Percentiles rank a stretch among this genome's conserved stretches.
These are phyloP conservation scores for Scedosporium apiospermum DNA, from an alignment of 2,329 filamentous ascomycete genomes.

Conservation along the genomic window DNA sequence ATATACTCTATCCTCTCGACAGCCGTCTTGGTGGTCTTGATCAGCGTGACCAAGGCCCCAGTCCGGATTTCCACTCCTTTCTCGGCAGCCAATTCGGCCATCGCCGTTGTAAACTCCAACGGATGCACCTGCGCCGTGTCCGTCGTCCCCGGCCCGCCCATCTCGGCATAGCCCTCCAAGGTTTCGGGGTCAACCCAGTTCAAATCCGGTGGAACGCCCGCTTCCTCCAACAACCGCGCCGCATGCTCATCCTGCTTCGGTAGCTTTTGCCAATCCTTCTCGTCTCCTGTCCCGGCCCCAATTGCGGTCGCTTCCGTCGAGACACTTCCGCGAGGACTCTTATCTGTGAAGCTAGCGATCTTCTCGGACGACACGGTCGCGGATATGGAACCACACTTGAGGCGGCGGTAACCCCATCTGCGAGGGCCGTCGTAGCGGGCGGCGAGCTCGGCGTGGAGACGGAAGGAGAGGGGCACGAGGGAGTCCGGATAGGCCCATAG, in stretches of 20 bases:
- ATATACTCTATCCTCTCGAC: conserved; percentile 54
- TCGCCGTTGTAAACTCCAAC: conserved; percentile 77
- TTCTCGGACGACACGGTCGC: conserved; percentile 26
- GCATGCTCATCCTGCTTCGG: conserved; percentile 48
- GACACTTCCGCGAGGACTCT: conserved; percentile 12
- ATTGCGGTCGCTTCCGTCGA: conserved; percentile 5
- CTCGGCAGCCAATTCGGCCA: conserved; percentile 65
- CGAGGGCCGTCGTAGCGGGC: conserved; percentile 68
- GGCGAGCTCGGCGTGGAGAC: conserved; percentile 75
- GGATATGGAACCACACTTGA: conserved; percentile 59
- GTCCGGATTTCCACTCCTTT: conserved; percentile 59
- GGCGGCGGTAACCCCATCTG: conserved; percentile 76
- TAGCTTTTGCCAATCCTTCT: conserved; percentile 49
- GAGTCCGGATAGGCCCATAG: conserved; percentile 83
- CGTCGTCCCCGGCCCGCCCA: conserved; percentile 58
- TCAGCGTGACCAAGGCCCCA: conserved; percentile 56
- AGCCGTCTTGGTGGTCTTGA: conserved; percentile 43
- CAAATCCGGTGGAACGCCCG: conserved; percentile 63
- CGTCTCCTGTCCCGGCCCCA: conserved; percentile 12
- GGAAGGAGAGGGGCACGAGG: conserved; percentile 79
- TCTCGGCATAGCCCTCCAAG: conserved; percentile 64
- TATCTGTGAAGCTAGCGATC: conserved; percentile 17
- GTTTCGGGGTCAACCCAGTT: conserved; percentile 72
- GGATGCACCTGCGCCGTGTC: conserved; percentile 94
- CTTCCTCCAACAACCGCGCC: conserved; percentile 37